phyloP scores from a whole-genome alignment of 768 basidiomycete genomes.

The Lactarius trivialis region DNA sequence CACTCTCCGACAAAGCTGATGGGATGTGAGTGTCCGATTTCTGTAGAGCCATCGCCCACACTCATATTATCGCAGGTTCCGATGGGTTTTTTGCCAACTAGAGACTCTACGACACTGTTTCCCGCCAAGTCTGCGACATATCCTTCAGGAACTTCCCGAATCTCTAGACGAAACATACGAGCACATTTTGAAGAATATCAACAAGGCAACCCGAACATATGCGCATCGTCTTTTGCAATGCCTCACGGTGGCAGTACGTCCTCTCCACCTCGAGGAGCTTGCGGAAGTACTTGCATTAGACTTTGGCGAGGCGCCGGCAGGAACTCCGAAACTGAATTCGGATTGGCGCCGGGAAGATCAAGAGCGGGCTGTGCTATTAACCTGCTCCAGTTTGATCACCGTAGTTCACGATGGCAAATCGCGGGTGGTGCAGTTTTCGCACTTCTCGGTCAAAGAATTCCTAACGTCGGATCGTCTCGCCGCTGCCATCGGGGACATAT shows the following conservation, averaged over 20 bases:
- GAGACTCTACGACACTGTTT: not conserved
- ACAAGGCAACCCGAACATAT: not conserved
- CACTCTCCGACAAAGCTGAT: not conserved
- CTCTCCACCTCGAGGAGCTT: not conserved
- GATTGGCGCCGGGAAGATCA: not conserved
- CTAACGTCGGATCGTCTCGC: not conserved
- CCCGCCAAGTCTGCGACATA: not conserved
- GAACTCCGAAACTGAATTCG: not conserved
- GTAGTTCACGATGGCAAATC: not conserved
- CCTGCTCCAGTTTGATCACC: not conserved
- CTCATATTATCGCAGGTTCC: not conserved
- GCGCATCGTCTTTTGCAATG: not conserved
- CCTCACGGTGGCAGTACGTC: not conserved
- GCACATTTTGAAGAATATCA: not conserved
- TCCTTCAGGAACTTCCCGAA: not conserved
- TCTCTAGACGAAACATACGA: constrained; percentile 1
- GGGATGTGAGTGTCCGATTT: not conserved
- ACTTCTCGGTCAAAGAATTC: not conserved
- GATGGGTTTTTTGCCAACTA: not conserved
- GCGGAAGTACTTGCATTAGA: not conserved
- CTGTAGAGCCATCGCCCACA: no score
- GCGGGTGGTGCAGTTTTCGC: not conserved
- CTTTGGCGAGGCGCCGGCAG: not conserved
- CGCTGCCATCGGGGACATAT: not conserved
- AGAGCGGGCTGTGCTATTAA: not conserved